phyloP scores from a whole-genome alignment of 2,329 filamentous ascomycete genomes.

The Alternaria postmessia region DNA sequence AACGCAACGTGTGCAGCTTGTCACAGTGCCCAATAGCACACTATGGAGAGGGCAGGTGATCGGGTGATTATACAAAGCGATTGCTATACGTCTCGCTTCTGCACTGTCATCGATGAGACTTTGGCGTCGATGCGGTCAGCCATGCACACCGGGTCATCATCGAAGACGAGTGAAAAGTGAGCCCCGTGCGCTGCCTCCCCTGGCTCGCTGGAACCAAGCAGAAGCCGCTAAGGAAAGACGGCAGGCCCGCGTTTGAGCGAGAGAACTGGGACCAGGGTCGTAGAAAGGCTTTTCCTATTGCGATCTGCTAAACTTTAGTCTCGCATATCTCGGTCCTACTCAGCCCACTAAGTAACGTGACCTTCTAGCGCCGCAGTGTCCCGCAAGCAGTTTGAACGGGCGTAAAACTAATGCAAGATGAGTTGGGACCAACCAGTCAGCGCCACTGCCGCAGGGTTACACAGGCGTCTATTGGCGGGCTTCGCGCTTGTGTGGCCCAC shows the following conservation, averaged over 20 bases:
- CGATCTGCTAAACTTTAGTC: background rate
- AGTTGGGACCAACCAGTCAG: conserved; percentile 25
- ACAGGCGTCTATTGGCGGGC: conserved; percentile 36
- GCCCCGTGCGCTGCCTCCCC: conserved; percentile 9
- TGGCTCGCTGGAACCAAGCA: conserved; percentile 13
- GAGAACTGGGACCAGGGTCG: conserved; percentile 29
- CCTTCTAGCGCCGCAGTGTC: conserved; percentile 29
- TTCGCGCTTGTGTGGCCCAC: conserved; percentile 29
- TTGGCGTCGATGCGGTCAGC: conserved; percentile 24
- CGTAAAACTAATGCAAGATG: conserved; percentile 27
- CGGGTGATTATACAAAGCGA: conserved; percentile 22
- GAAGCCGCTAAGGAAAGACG: conserved; percentile 30
- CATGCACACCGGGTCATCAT: conserved; percentile 14
- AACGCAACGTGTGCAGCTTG: conserved; percentile 38
- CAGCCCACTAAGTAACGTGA: conserved; percentile 13
- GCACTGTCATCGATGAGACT: conserved; percentile 30
- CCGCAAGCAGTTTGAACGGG: conserved; percentile 15
- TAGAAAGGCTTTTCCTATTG: conserved; percentile 13
- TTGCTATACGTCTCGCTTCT: conserved; percentile 21
- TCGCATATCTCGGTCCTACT: background rate
- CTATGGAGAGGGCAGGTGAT: conserved; percentile 34
- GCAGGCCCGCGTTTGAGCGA: conserved; percentile 25
- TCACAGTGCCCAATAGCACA: conserved; percentile 35
- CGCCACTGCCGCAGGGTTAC: conserved; percentile 22
- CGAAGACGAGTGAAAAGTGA: conserved; percentile 5